Evolutionary conservation across 352 stramenopile species (phyloP), one percentile per base, ranked within the genome.

Genomic region (Elongisporangium senticosum): DNA sequence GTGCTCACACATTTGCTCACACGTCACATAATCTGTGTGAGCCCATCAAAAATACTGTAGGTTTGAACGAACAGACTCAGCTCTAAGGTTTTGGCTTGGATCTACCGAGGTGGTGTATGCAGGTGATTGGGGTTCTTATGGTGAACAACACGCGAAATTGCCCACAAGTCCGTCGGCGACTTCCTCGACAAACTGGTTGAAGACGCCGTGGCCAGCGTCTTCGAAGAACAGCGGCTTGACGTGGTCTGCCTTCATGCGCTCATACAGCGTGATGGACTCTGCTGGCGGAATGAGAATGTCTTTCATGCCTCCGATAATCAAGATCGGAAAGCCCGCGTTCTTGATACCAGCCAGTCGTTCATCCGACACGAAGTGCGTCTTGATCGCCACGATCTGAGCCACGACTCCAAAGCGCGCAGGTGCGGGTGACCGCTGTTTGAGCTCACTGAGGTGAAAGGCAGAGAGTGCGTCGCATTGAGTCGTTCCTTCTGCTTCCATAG

Each of bases 361-460:
- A 52, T 83, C 72, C 48, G 70, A 80, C 22, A 86, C 68, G 55
- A 64, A 81, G 59, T 87, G 77, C 24, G 74, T 75, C 49, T 67
- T 52, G 24, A 77, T 61, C 0, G 66, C 66, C 49, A 74, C 14
- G 3, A 66, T 51, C 40, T 77, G 69, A 49, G 47, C 53, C 8
- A 57, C 8, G 20, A 53, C 10, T 21, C 49, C 14, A 4, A 43
- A 43, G 17, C 33, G 11, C 33, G 23, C 23, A 26, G 23, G 23
- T 5, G 23, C 23, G 2, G 23, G 23, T 26, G 23, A 26, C 23
- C 23, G 26, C 26, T 23, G 21, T 7, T 37, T 37, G 26, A 37
- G 26, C 26, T 37, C 6, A 11, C 8, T 7, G 8, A 7, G 26
- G 21, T 51, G 13, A 8, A 23, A 23, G n/a, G n/a, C 21, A 7